phyloP scores from a whole-genome alignment of 2,329 filamentous ascomycete species.

The Fusarium virguliforme region DNA sequence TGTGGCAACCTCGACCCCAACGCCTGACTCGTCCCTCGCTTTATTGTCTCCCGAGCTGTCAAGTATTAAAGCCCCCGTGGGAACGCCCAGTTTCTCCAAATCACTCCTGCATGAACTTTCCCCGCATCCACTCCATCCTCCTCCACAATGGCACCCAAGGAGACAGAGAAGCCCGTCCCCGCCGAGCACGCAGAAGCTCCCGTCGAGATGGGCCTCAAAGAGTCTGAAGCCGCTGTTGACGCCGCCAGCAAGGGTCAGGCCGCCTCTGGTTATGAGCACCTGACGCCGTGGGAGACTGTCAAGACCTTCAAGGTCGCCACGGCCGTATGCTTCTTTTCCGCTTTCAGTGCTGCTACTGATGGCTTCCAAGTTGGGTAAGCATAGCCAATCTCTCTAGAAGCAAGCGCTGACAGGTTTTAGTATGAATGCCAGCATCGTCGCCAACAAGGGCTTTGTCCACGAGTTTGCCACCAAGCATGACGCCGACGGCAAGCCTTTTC shows the following conservation, averaged over 20 bases:
- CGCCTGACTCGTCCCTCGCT: background rate
- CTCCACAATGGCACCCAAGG: background rate
- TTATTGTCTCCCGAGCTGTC: background rate
- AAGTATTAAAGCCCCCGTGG: background rate
- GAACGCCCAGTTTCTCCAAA: background rate
- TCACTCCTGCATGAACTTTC: conserved; percentile 4
- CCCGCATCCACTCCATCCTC: background rate
- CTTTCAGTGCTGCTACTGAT: conserved; percentile 7
- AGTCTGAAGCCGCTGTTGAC: background rate
- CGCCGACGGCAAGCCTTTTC: conserved; percentile 39
- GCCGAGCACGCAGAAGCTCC: conserved; percentile 9
- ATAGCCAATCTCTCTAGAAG: fast-evolving
- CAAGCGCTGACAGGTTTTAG: background rate
- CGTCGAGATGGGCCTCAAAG: background rate
- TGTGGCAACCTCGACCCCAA: background rate
- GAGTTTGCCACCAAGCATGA: conserved; percentile 6
- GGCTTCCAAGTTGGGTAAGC: conserved; percentile 7
- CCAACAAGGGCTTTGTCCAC: conserved; percentile 10
- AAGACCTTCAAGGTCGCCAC: conserved; percentile 5
- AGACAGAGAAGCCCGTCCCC: background rate
- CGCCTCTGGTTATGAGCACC: background rate
- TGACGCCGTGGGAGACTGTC: background rate
- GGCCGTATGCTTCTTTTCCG: background rate
- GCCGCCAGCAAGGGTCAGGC: conserved; percentile 9
- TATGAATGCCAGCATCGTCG: conserved; percentile 6